These are phyloP conservation scores for Pestalotiopsis fici DNA, from an alignment of 2,329 filamentous ascomycete species.

Conservation along the genomic window DNA sequence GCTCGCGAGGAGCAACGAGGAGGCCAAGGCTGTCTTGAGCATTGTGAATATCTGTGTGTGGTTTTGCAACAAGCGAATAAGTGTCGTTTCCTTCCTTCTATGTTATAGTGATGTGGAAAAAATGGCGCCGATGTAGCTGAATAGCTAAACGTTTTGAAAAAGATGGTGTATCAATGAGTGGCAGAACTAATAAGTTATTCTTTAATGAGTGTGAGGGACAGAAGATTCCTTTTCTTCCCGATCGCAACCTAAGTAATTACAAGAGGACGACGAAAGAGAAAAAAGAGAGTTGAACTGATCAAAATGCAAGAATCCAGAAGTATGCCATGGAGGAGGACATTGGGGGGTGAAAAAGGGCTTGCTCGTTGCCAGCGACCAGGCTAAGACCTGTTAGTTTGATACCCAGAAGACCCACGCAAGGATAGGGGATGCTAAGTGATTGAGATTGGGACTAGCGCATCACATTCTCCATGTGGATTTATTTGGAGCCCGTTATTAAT, in stretches of 20 bases:
- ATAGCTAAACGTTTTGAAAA: background rate
- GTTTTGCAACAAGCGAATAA: background rate
- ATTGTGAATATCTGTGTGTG: constrained; percentile 17
- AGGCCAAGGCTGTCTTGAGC: constrained; percentile 28
- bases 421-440: constrained; percentile 4
- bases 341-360: background rate
- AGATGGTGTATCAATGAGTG: background rate
- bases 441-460: constrained; percentile 8
- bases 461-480: constrained; percentile 1
- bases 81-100: background rate
- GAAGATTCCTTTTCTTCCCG: background rate
- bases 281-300: constrained; percentile 7
- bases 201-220: constrained; percentile 6
- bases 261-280: constrained; percentile 2
- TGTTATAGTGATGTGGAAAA: background rate
- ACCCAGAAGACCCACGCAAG: background rate
- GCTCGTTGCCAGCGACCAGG: background rate
- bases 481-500: background rate
- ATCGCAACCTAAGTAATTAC: background rate
- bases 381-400: background rate
- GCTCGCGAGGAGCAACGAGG: constrained; percentile 26
- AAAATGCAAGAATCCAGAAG: constrained; percentile 3
- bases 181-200: constrained; percentile 3
- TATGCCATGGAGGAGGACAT: background rate
- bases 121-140: background rate